Base-by-base conservation (phyloP, 2,329 filamentous ascomycete genomes). In the Fusarium azukiicola region DNA sequence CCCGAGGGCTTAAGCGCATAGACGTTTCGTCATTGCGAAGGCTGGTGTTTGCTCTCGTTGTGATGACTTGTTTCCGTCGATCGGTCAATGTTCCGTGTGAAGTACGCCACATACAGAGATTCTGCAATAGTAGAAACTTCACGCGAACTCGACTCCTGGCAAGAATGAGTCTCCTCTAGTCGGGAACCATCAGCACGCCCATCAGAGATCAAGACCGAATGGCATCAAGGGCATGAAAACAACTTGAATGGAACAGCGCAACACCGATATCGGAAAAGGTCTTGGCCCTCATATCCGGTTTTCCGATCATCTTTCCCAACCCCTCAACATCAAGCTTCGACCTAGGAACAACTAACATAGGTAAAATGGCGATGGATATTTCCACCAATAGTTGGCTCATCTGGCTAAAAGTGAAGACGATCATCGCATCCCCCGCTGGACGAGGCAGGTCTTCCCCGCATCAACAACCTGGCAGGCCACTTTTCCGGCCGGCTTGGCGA, bases 401-500 rank as follows among this genome's bases (percentile, higher is more conserved):
- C 27, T 49, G 21, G 27, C 19, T 23, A 6, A 38, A 36, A 14
- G 19, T 7, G 27, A 67, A 67, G 19, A 67, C 44, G 44, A 67
- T 67, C 44, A 11, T 49, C 32, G 36, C 66, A 54, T 54, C 36
- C 47, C 66, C n/a, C 47, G 36, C 36, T 46, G 19, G 19, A 5
- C 36, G 14, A 27, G 36, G 16, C 47, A n/a, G 47, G 11, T 14
- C 38, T 52, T 38, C 67, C 67, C 67, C 67, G 50, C 67, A 56
- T 69, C 47, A 6, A 17, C 17, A 11, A 9, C 13, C 42, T 58
- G 21, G 40, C 21, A 32, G 17, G n/a, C 38, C 52, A 54, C 67
- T 69, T 69, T 69, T 69, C 54, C 54, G 54, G 36, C 67, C 67
- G 67, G 42, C 67, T 69, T 69, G 52, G 52, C 67, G 17, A 61